Percentiles rank a stretch among this genome's conserved stretches.
Evolutionary conservation across 2,329 filamentous ascomycete genomes (phyloP).

Genomic region (Elsinoe perseae): DNA sequence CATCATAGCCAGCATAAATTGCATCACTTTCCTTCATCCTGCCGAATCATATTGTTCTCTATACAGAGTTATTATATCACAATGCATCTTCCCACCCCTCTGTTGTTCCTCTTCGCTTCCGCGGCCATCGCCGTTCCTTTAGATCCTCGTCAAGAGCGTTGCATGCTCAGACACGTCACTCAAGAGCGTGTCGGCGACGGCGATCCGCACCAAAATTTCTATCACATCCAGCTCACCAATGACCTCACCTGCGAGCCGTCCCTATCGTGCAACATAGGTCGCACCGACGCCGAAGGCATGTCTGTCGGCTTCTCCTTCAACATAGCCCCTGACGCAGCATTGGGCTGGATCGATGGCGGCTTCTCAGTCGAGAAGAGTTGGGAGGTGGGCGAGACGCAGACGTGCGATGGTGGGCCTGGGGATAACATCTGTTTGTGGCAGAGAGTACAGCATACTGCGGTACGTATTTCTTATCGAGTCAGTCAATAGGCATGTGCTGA

Average conservation of each 20-base stretch:
- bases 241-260: not conserved
- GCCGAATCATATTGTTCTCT: not conserved
- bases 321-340: not conserved
- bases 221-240: not conserved
- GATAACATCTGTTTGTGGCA: conserved; percentile 4
- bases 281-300: conserved; percentile 2
- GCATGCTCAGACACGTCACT: not conserved
- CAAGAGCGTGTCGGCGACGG: conserved; percentile 2
- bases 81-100: not conserved
- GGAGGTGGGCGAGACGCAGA: not conserved
- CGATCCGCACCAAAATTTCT: not conserved
- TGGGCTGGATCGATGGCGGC: not conserved
- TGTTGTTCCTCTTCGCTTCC: not conserved
- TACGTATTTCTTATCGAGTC: too few species aligned
- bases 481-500: too few species aligned
- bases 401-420: not conserved
- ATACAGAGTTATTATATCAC: not conserved
- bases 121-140: not conserved
- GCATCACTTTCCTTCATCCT: not conserved
- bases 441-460: not conserved
- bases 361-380: not conserved
- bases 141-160: not conserved
- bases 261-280: not conserved
- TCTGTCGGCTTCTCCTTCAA: conserved; percentile 3
- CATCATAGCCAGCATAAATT: not conserved